Base-by-base conservation (phyloP, 306 rosid species). In the Senna siamea region DNA sequence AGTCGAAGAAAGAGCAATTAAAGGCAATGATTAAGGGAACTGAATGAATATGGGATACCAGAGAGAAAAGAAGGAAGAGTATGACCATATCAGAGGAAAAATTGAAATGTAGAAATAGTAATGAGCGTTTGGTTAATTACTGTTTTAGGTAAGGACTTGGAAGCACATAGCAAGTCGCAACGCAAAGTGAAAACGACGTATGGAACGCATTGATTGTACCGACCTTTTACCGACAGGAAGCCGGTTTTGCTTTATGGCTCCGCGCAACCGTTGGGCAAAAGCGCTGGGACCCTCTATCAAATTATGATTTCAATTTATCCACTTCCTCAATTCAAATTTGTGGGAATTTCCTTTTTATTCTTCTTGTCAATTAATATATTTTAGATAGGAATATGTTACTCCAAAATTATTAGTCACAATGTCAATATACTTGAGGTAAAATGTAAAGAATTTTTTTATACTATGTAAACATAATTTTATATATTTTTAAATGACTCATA, bases 171-270 rank as follows among this genome's bases (percentile, higher is more conserved):
- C 40, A 4, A 4, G 15, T 51, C 15, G 26, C 2, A 10, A 15
- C 15, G 26, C 2, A 10, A 15, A 43, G 54, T 7, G n/a, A 54
- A 70, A 70, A 17, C 56, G 54, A 71, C 54, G 28, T 3, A 7
- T 7, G 37, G 46, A 13, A 5, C 11, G 41, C 61, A 74, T 52
- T 70, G 34, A 86, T 79, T 66, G 81, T 71, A 80, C 79, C 77
- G 43, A 77, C 71, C 56, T 46, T 46, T 72, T 48, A 30, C 54
- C 22, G 57, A 68, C 23, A 22, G 35, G 8, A 11, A 13, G 17
- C 46, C 52, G 2, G 60, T 9, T 32, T 70, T 55, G n/a, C 7
- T 20, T 22, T 59, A 9, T 57, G 9, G 59, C 64, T 53, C 46
- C 7, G 46, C 28, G 46, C 46, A 60, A n/a, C 66, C 26, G 66